phyloP scores from a whole-genome alignment of 2,329 filamentous ascomycete species.

The Knufia petricola region DNA sequence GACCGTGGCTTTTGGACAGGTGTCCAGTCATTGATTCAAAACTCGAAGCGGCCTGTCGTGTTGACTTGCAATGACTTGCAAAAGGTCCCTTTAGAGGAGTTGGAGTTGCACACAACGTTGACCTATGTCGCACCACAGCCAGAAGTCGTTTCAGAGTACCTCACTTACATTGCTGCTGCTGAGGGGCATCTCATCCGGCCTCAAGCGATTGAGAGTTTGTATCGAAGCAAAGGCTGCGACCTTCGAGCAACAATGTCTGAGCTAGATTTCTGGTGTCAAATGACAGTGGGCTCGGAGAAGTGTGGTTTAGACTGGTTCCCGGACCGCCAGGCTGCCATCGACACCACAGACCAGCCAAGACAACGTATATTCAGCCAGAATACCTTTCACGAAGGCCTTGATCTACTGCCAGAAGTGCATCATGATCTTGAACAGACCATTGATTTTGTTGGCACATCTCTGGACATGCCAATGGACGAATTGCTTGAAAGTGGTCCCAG shows the following conservation, averaged over 20 bases:
- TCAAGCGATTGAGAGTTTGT: constrained; percentile 58
- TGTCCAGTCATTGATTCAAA: constrained; percentile 63
- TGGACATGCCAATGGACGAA: constrained; percentile 8
- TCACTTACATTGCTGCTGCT: constrained; percentile 72
- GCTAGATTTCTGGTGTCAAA: constrained; percentile 93
- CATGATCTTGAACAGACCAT: constrained; percentile 13
- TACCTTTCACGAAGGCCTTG: constrained; percentile 72
- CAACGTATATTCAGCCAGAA: constrained; percentile 71
- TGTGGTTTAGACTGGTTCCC: constrained; percentile 88
- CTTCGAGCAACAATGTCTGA: constrained; percentile 73
- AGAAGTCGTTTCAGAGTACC: constrained; percentile 65
- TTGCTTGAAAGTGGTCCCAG: background rate
- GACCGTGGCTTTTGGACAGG: constrained; percentile 92
- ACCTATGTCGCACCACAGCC: constrained; percentile 59
- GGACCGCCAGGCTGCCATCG: constrained; percentile 50
- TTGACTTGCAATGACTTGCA: constrained; percentile 91
- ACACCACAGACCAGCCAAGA: constrained; percentile 42
- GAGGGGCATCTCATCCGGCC: constrained; percentile 75
- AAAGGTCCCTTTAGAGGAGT: constrained; percentile 62
- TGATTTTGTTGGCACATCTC: constrained; percentile 11
- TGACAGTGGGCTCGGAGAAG: constrained; percentile 80
- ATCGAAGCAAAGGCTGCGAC: constrained; percentile 59
- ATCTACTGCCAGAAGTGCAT: constrained; percentile 36
- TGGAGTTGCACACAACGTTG: constrained; percentile 79
- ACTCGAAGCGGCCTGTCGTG: constrained; percentile 84